Percentiles rank a stretch among this genome's conserved stretches.
Evolutionary conservation across 768 basidiomycete species (phyloP).

Genomic region (Lactifluus subvellereus): DNA sequence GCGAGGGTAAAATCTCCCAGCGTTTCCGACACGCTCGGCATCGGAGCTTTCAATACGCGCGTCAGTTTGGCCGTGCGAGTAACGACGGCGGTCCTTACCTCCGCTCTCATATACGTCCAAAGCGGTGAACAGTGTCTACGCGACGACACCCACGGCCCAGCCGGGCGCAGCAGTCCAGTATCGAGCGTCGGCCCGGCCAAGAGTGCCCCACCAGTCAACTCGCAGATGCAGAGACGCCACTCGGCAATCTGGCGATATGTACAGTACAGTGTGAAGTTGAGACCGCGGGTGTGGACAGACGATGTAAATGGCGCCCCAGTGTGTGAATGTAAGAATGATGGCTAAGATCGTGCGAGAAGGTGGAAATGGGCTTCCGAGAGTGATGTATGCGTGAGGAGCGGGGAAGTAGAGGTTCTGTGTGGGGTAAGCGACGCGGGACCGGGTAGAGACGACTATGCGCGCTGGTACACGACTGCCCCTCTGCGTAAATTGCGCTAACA

Average conservation of each 20-base stretch:
- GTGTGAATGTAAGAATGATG: conserved; percentile 60
- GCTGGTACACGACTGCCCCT: conserved; percentile 31
- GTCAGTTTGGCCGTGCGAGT: background rate
- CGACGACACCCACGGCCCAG: too few relatives aligned
- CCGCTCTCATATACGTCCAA: conserved; percentile 35
- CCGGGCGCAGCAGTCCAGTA: too few relatives aligned
- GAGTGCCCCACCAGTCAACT: too few relatives aligned
- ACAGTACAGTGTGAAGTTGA: conserved; percentile 53
- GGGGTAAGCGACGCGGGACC: background rate
- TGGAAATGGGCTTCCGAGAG: conserved; percentile 69
- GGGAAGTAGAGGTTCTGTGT: conserved; percentile 49
- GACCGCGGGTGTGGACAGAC: conserved; percentile 29
- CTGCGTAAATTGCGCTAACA: conserved; percentile 34
- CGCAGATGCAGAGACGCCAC: conserved; percentile 7
- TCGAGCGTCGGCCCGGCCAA: too few relatives aligned
- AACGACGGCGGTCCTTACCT: background rate
- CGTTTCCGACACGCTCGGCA: conserved; percentile 35
- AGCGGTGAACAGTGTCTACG: conserved; percentile 28
- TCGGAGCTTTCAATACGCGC: conserved; percentile 21
- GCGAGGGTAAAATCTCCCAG: conserved; percentile 38
- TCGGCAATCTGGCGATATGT: conserved; percentile 49
- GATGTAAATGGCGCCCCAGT: conserved; percentile 58
- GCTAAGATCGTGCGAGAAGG: conserved; percentile 36
- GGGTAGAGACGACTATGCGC: background rate
- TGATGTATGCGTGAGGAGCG: conserved; percentile 62